Evolutionary conservation across 2,329 filamentous ascomycete genomes (phyloP), one percentile per base, ranked within the genome.

Genomic region (Ophiobolus disseminans): DNA sequence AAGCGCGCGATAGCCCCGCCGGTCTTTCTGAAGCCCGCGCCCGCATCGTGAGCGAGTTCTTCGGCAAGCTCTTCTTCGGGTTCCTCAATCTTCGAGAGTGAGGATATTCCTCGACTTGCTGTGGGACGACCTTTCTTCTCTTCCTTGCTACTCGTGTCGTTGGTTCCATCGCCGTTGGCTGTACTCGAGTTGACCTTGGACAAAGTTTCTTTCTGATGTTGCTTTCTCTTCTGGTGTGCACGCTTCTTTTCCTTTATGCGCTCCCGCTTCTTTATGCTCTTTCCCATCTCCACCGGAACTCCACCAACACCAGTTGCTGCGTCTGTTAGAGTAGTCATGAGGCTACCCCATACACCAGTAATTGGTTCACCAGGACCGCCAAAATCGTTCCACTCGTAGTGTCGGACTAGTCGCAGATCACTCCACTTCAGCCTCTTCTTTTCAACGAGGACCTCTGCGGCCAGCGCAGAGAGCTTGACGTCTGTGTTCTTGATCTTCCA

Each of bases 351-450:
- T 3, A 82, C 75, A 3, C 87, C 88, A 0, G 86, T 88, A 10
- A 91, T 75, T 0, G 88, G 88, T 63, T 90, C 88, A 0, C 87
- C 87, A 0, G 87, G 87, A 0, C 88, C 88, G 57, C 88, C 86
- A 60, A 90, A 90, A 60, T 90, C 87, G 57, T 89, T 89, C 86
- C 87, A 91, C 59, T 89, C 86, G 40, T 81, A 83, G 60, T 88
- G 86, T 7, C 88, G 78, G 7, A 89, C 63, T 0, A 90, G 76
- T 10, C 82, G 80, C 37, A 91, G 70, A 48, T 84, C 82, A 45
- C 80, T 82, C 82, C 86, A 89, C 19, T 79, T 78, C 17, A 89
- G 64, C 53, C 82, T 79, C n/a, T 83, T 84, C 53, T 78, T 79
- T 25, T 82, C 78, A 3, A 88, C 82, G 2, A 89, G 73, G 2